phyloP scores from a whole-genome alignment of 2,329 filamentous ascomycete genomes.

The Nigrospora osmanthi region DNA sequence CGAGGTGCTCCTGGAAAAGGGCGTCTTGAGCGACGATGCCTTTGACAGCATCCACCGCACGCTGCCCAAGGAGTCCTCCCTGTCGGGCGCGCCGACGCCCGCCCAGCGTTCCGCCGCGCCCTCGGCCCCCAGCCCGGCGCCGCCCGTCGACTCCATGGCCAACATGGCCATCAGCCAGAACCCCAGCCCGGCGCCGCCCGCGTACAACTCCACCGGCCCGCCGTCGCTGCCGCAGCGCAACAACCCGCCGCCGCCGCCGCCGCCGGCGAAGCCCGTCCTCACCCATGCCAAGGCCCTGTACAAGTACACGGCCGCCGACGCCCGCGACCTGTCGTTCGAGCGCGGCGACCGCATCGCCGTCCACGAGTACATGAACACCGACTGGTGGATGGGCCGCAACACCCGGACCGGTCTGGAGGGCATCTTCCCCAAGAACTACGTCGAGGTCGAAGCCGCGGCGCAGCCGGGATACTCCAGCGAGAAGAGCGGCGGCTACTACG shows the following conservation, averaged over 20 bases:
- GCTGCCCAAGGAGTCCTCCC: conserved; percentile 64
- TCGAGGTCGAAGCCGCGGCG: conserved; percentile 57
- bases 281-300: conserved; percentile 76
- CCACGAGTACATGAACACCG: conserved; percentile 87
- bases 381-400: conserved; percentile 94
- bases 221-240: conserved; percentile 20
- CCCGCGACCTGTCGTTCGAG: conserved; percentile 73
- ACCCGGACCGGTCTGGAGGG: conserved; percentile 75
- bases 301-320: conserved; percentile 69
- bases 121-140: conserved; percentile 20
- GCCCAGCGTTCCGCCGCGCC: conserved; percentile 20
- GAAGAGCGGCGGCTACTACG: conserved; percentile 16
- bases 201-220: conserved; percentile 41
- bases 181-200: conserved; percentile 36
- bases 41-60: conserved; percentile 68
- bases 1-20: conserved; percentile 77
- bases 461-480: conserved; percentile 18
- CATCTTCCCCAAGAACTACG: conserved; percentile 93
- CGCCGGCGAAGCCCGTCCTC: conserved; percentile 49
- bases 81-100: conserved; percentile 40
- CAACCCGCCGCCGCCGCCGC: conserved; percentile 32
- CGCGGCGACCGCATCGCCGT: conserved; percentile 75
- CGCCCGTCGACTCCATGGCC: conserved; percentile 30
- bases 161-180: conserved; percentile 28
- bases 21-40: conserved; percentile 66